These are phyloP conservation scores for Apiospora saccharicola DNA, from an alignment of 2,329 filamentous ascomycete species.

Conservation along the genomic window DNA sequence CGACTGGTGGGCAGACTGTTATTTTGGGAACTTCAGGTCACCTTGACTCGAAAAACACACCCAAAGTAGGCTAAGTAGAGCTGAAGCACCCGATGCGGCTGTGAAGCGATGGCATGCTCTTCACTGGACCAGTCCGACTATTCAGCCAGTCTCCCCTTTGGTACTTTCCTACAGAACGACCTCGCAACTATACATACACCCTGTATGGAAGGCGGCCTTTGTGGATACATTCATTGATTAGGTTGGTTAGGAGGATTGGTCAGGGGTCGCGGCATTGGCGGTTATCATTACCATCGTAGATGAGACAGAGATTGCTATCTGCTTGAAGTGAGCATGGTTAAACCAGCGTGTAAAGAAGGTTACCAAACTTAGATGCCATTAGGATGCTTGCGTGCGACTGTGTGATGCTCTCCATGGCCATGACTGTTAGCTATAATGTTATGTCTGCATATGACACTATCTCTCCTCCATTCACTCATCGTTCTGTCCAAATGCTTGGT, in stretches of 20 bases:
- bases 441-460: not conserved
- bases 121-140: not conserved
- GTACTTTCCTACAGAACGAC: not conserved
- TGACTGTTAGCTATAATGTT: not conserved
- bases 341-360: slow-evolving; percentile 3
- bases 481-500: not conserved
- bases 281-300: slow-evolving; percentile 2
- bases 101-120: not conserved
- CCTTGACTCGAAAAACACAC: not conserved
- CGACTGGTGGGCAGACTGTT: not conserved
- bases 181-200: not conserved
- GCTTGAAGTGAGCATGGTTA: slow-evolving; percentile 4
- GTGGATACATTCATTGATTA: slow-evolving; percentile 11
- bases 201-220: slow-evolving; percentile 4
- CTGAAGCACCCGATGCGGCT: not conserved
- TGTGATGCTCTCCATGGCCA: not conserved
- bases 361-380: not conserved
- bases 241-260: not conserved
- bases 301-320: slow-evolving; percentile 14
- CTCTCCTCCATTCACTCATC: not conserved
- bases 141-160: not conserved
- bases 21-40: not conserved
- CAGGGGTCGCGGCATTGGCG: not conserved
- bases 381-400: not conserved
- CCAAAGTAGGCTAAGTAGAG: not conserved